Base-by-base conservation (phyloP, 1,284 basidiomycete genomes). In the Apiotrichum laibachii region DNA sequence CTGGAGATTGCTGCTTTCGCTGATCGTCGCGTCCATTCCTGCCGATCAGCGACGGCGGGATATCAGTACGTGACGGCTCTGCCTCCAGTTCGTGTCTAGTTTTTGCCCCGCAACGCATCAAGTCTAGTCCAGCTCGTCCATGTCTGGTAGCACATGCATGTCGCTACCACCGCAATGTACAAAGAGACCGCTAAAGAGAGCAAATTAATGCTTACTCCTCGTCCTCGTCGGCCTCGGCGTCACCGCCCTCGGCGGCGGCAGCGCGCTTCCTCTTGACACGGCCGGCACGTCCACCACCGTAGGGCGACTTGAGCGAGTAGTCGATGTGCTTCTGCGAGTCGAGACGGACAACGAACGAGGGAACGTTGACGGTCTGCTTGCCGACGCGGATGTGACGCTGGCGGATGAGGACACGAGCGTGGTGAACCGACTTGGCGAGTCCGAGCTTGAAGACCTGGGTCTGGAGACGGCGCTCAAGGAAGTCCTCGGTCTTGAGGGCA, bases 221-320 rank as follows among this genome's bases (percentile, higher is more conserved):
- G 82, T 92, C 91, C 69, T 75, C 74, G 62, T 84, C 86, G 82
- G 91, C 91, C 77, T 97, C 95, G 70, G 88, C 92, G 73, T 88
- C 91, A 82, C 88, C 90, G 83, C 88, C 92, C 68, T 89, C 91
- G 62, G 94, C 93, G 56, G 92, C 91, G 68, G 87, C 87, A 69
- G 89, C 90, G 75, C 95, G 92, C 92, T 97, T 98, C 81, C 96
- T 88, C 90, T 99, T 98, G 79, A 97, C 93, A 77, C 96, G 94
- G 74, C 96, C 95, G 66, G 94, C 83, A 70, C 95, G 91, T 72
- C 89, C 95, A 78, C 95, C 95, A 79, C 95, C 96, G 79, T 94
- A 98, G 57, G 95, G 95, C 69, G 92, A 96, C 66, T 90, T 97
- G 75, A 96, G 88, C 47, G 95, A 90, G 79, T 97, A 98, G 86